Evolutionary conservation across 257 asterid genomes (phyloP).

Genomic region (Forsythia suspensa): DNA sequence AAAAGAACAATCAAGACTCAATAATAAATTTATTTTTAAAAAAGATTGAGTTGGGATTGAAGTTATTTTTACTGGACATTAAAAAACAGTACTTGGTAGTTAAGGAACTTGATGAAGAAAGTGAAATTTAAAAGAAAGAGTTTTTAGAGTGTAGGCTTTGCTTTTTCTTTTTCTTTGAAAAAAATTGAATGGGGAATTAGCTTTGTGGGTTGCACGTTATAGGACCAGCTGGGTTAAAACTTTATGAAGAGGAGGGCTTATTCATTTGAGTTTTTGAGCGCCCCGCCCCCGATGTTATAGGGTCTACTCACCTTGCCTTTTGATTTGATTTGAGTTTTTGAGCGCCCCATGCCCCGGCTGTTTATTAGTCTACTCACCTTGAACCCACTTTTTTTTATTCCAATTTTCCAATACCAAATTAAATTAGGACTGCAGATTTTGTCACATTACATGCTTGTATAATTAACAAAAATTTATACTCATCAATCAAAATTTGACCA

Average conservation of each 20-base stretch:
- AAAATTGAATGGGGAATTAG: background rate
- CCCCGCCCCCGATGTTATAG: background rate
- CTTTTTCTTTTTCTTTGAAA: background rate
- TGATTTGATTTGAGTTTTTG: background rate
- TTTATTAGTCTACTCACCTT: background rate
- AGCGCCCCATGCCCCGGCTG: background rate
- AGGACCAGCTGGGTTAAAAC: background rate
- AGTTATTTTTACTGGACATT: background rate
- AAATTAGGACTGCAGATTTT: too few species aligned
- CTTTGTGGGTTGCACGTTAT: background rate
- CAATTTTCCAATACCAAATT: too few species aligned
- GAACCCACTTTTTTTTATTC: background rate
- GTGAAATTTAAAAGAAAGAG: background rate
- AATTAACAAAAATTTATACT: too few species aligned
- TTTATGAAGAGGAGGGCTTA: background rate
- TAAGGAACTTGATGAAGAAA: background rate
- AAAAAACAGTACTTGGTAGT: background rate
- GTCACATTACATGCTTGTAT: too few species aligned
- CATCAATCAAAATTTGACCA: too few species aligned
- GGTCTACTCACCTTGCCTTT: too few species aligned
- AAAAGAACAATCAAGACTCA: background rate
- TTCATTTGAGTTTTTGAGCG: background rate
- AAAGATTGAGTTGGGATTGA: background rate
- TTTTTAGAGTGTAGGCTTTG: background rate
- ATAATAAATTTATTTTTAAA: background rate